Conservation (phyloP, 345 rosid species). For the Ceriops tagal region DNA sequence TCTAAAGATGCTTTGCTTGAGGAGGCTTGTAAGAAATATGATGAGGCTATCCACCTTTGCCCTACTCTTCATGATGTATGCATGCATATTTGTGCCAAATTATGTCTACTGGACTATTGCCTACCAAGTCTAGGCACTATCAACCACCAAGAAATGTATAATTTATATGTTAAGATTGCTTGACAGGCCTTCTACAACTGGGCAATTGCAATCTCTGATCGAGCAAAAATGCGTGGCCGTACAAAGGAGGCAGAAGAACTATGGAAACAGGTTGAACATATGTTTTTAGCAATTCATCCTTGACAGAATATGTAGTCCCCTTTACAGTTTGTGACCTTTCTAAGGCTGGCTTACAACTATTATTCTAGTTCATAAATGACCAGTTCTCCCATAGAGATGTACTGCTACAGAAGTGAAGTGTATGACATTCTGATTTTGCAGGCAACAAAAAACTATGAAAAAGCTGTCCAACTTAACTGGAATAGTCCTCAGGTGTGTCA, state of each 20-base stretch:
- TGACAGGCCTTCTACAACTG: constrained; percentile 96
- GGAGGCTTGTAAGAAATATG: constrained; percentile 96
- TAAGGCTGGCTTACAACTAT: background rate
- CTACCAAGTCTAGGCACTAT: too few species aligned
- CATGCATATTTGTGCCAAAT: background rate
- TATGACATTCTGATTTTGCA: constrained; percentile 31
- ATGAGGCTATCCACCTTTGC: constrained; percentile 86
- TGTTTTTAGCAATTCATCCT: background rate
- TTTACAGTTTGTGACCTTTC: background rate
- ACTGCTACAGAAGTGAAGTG: constrained; percentile 3
- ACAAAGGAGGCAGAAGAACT: constrained; percentile 99
- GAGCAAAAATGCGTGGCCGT: constrained; percentile 99
- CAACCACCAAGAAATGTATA: too few species aligned
- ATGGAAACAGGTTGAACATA: constrained; percentile 73
- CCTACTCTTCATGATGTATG: constrained; percentile 96
- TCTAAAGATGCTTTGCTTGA: constrained; percentile 78
- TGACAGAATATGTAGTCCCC: background rate
- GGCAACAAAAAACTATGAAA: constrained; percentile 95
- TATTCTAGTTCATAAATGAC: background rate
- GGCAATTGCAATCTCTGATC: constrained; percentile 96
- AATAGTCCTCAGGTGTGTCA: constrained; percentile 88
- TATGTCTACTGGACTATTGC: too few species aligned
- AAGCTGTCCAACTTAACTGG: constrained; percentile 96
- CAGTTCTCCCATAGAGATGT: background rate
- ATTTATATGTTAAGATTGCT: background rate